Conservation (phyloP, 2,329 filamentous ascomycete species). For the Aspergillus neotritici region DNA sequence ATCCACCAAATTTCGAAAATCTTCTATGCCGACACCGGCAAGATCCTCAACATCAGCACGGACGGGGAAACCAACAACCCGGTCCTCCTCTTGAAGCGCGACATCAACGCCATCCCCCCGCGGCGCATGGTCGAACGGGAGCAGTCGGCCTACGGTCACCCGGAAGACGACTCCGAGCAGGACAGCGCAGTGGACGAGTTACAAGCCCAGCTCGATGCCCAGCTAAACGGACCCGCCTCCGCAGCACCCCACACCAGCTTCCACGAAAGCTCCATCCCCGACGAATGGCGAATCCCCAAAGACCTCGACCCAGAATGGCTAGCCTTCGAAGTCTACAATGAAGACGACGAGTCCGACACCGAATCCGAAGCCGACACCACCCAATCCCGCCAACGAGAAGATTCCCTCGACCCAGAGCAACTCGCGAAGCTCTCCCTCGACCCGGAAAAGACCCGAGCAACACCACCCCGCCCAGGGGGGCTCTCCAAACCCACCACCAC, state of each 20-base stretch:
- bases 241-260: conserved; percentile 11
- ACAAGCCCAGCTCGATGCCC: conserved; percentile 35
- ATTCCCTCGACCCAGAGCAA: conserved; percentile 39
- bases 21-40: conserved; percentile 87
- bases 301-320: conserved; percentile 87
- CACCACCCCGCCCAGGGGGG: conserved; percentile 15
- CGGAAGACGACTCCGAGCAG: conserved; percentile 21
- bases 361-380: conserved; percentile 41
- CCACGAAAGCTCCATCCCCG: conserved; percentile 29
- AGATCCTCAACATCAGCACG: conserved; percentile 74
- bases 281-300: conserved; percentile 59
- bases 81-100: conserved; percentile 67
- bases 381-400: conserved; percentile 12
- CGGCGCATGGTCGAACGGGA: conserved; percentile 52
- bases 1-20: conserved; percentile 79
- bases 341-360: conserved; percentile 54
- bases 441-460: conserved; percentile 22
- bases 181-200: conserved; percentile 38
- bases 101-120: conserved; percentile 58
- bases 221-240: conserved; percentile 22
- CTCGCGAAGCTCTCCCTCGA: conserved; percentile 46
- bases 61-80: conserved; percentile 66
- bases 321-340: conserved; percentile 76
- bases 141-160: conserved; percentile 31
- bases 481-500: conserved; percentile 27